Percentiles rank a stretch among this genome's conserved stretches.
phyloP scores from a whole-genome alignment of 768 basidiomycete species.

The Lactifluus volemus region DNA sequence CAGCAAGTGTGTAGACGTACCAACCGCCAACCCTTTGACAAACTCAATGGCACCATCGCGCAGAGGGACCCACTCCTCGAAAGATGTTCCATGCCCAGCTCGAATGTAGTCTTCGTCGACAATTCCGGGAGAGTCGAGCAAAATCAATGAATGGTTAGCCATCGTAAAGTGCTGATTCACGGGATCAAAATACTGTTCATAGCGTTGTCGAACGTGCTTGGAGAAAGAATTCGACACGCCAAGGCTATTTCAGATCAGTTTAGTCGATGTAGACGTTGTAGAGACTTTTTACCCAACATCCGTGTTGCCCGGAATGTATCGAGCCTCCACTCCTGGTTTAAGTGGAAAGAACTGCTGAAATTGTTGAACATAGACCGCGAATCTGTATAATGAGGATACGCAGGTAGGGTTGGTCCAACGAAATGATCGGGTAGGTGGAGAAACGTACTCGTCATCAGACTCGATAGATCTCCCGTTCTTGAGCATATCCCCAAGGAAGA shows the following conservation, averaged over 20 bases:
- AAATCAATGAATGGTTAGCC: constrained; percentile 63
- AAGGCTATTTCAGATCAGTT: neutral
- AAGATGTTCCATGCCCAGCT: constrained; percentile 39
- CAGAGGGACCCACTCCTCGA: constrained; percentile 47
- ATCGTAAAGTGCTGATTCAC: constrained; percentile 54
- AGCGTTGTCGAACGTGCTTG: constrained; percentile 45
- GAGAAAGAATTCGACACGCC: constrained; percentile 12
- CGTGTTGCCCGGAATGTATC: constrained; percentile 84
- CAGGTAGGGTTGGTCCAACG: neutral
- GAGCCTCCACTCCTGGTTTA: constrained; percentile 38
- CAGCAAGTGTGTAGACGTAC: constrained; percentile 15
- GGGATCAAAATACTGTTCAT: constrained; percentile 54
- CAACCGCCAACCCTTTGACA: constrained; percentile 37
- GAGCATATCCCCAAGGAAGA: constrained; percentile 92
- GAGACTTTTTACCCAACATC: constrained; percentile 57
- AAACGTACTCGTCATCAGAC: constrained; percentile 46
- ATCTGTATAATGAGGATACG: constrained; percentile 40
- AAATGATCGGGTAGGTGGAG: constrained; percentile 3
- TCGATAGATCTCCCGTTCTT: constrained; percentile 66
- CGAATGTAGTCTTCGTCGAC: constrained; percentile 76
- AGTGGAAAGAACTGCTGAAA: constrained; percentile 65
- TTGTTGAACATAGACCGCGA: constrained; percentile 55
- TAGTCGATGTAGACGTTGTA: neutral
- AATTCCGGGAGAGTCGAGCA: constrained; percentile 68
- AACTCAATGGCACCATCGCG: constrained; percentile 52